Conservation (phyloP, 2,329 filamentous ascomycete genomes). For the Ophiostoma sp. region DNA sequence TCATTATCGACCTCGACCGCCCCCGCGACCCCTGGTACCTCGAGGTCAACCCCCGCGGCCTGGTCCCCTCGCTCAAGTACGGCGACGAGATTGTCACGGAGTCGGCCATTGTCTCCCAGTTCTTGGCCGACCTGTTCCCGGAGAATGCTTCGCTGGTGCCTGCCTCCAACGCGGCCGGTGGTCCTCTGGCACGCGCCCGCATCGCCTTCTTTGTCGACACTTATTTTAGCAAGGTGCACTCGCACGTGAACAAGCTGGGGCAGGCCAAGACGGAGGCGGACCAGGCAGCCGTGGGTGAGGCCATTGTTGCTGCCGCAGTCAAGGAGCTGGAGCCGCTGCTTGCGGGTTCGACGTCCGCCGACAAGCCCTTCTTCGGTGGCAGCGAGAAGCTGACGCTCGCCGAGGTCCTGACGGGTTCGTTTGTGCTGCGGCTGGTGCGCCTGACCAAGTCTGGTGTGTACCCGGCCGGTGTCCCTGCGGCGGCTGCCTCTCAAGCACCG, state of each 20-base stretch:
- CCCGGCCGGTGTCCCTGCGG: constrained; percentile 38
- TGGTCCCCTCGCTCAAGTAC: constrained; percentile 71
- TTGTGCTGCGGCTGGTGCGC: constrained; percentile 61
- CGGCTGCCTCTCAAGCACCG: constrained; percentile 55
- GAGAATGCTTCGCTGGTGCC: constrained; percentile 55
- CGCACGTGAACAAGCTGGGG: constrained; percentile 49
- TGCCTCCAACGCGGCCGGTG: constrained; percentile 50
- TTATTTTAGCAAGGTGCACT: constrained; percentile 42
- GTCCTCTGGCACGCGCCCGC: constrained; percentile 63
- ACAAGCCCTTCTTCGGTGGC: constrained; percentile 63
- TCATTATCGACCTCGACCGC: constrained; percentile 68
- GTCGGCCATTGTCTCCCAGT: constrained; percentile 71
- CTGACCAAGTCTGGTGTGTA: constrained; percentile 56
- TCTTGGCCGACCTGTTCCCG: constrained; percentile 68
- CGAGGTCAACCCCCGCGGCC: constrained; percentile 73
- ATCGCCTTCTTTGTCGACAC: constrained; percentile 64
- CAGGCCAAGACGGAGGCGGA: constrained; percentile 50
- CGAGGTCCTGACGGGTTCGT: constrained; percentile 70
- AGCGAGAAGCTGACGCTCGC: constrained; percentile 67
- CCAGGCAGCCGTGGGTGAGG: constrained; percentile 48
- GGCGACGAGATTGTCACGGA: constrained; percentile 69
- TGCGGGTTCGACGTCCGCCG: constrained; percentile 39
- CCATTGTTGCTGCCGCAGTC: constrained; percentile 55
- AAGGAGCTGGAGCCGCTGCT: constrained; percentile 77
- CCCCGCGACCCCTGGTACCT: constrained; percentile 75